Percentiles rank a stretch among this genome's conserved stretches.
Conservation (phyloP, 2,329 filamentous ascomycete species). For the Fusarium sp. region DNA sequence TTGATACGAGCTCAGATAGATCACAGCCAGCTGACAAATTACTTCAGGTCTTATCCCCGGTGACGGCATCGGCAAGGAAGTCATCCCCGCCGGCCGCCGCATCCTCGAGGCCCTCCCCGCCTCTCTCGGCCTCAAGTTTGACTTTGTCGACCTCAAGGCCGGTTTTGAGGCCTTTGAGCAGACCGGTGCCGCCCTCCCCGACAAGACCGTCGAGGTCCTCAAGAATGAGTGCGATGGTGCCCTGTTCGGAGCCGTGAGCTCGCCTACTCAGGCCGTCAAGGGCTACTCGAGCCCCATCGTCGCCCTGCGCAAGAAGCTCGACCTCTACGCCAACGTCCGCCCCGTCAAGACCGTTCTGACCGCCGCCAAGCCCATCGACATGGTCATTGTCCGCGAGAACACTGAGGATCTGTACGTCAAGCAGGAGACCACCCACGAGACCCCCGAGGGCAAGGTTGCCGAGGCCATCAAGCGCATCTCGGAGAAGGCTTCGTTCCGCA, state of each 20-base stretch:
- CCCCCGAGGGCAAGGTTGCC: constrained; percentile 83
- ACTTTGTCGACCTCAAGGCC: constrained; percentile 91
- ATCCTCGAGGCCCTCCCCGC: constrained; percentile 92
- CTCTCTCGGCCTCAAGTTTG: constrained; percentile 94
- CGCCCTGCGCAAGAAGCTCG: constrained; percentile 92
- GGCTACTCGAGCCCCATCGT: constrained; percentile 98
- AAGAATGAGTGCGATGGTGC: constrained; percentile 94
- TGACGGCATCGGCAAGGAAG: constrained; percentile 98
- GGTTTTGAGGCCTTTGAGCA: constrained; percentile 94
- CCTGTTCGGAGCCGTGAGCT: constrained; percentile 95
- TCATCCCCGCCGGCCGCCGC: constrained; percentile 93
- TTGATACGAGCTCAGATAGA: not conserved
- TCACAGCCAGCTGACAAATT: not conserved
- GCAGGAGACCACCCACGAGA: constrained; percentile 87
- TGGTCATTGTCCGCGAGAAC: constrained; percentile 99
- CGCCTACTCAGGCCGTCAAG: constrained; percentile 87
- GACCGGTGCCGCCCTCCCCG: constrained; percentile 88
- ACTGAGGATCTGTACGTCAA: constrained; percentile 99
- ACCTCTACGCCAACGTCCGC: constrained; percentile 97
- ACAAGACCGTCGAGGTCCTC: constrained; percentile 90
- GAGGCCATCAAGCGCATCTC: constrained; percentile 99
- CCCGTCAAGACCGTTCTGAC: constrained; percentile 87
- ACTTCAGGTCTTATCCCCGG: constrained; percentile 89
- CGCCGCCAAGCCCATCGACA: constrained; percentile 80
- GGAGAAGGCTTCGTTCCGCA: constrained; percentile 84